Conservation (phyloP, 23 red algal species). For the Gracilaria caudata region DNA sequence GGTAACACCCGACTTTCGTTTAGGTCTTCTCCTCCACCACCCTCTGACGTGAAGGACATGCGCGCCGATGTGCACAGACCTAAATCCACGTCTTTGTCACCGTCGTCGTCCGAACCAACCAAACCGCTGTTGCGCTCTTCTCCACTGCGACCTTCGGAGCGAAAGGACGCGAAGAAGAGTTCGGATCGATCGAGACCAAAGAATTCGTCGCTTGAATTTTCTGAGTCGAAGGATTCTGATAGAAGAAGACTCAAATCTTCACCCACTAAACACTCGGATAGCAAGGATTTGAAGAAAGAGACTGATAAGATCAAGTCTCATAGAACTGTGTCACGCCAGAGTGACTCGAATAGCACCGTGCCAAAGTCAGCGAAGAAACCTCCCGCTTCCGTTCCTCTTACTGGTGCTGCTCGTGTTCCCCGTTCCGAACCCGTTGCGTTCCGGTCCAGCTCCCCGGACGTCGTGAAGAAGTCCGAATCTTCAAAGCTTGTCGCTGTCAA, state of each 20-base stretch:
- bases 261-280: not conserved
- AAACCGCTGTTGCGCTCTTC: not conserved
- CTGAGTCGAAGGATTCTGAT: not conserved
- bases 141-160: not conserved
- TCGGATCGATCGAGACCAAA: not conserved
- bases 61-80: not conserved
- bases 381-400: not conserved
- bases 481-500: not conserved
- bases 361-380: conserved; percentile 14
- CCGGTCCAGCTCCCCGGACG: not conserved
- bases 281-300: not conserved
- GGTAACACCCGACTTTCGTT: not conserved
- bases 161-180: not conserved
- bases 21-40: not conserved
- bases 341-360: not conserved
- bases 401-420: not conserved
- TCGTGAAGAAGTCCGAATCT: not conserved
- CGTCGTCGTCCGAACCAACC: not conserved
- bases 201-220: not conserved
- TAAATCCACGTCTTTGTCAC: not conserved
- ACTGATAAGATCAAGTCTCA: not conserved
- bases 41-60: not conserved
- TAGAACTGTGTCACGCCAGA: not conserved
- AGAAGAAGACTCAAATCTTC: not conserved
- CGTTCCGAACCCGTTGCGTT: conserved; percentile 5